These are phyloP conservation scores for Starmerella tilneyi DNA, from an alignment of 805 yeast species.

Conservation along the genomic window DNA sequence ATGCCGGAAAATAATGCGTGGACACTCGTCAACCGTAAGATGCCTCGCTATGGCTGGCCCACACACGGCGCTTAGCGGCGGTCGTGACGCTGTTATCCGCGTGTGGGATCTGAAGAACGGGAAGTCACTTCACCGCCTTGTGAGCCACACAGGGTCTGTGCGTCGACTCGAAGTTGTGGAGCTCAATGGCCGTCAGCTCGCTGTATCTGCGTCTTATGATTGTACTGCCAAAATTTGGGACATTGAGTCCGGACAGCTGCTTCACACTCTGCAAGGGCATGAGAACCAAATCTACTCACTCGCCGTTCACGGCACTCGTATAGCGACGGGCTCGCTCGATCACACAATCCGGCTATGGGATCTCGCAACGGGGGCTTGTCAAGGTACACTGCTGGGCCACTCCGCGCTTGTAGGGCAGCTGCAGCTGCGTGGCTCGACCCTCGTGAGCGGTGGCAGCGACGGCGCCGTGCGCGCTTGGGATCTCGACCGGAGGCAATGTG, in stretches of 20 bases:
- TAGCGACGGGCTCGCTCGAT: conserved; percentile 94
- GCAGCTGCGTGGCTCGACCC: conserved; percentile 56
- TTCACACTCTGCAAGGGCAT: conserved; percentile 87
- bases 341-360: conserved; percentile 94
- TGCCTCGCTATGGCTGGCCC: conserved; percentile 72
- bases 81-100: conserved; percentile 81
- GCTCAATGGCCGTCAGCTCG: conserved; percentile 38
- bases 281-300: conserved; percentile 81
- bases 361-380: conserved; percentile 72
- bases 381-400: conserved; percentile 68
- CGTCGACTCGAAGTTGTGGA: conserved; percentile 44
- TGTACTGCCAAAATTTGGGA: conserved; percentile 86
- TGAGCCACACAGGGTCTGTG: conserved; percentile 63
- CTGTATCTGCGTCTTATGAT: conserved; percentile 86
- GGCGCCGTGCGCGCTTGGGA: conserved; percentile 81
- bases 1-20: conserved; percentile 76
- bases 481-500: conserved; percentile 66
- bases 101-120: conserved; percentile 97
- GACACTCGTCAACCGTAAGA: conserved; percentile 87
- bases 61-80: conserved; percentile 70
- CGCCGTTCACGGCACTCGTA: conserved; percentile 65
- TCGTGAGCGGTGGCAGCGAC: conserved; percentile 78
- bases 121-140: conserved; percentile 58
- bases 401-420: conserved; percentile 88
- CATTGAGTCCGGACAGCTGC: conserved; percentile 76